Percentiles rank a stretch among this genome's conserved stretches.
Evolutionary conservation across 805 yeast genomes (phyloP).

Genomic region (Hanseniaspora lachancei): DNA sequence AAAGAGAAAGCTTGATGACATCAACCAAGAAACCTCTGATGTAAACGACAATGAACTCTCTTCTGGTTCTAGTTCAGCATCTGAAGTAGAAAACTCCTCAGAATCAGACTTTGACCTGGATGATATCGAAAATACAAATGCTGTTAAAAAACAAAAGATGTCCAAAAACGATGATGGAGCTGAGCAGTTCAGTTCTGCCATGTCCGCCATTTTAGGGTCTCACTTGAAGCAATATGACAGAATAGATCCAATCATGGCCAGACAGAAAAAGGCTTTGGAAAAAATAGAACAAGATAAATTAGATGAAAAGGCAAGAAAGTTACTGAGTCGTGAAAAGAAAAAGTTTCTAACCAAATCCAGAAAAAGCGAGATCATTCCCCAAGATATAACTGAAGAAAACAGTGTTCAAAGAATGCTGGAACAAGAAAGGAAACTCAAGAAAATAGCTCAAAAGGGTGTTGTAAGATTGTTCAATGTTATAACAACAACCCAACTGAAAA

Average conservation of each 20-base stretch:
- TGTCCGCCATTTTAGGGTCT: constrained; percentile 71
- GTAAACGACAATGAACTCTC: constrained; percentile 13
- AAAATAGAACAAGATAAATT: constrained; percentile 68
- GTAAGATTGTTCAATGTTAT: constrained; percentile 75
- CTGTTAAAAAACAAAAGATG: constrained; percentile 38
- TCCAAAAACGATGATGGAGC: constrained; percentile 55
- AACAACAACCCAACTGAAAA: constrained; percentile 57
- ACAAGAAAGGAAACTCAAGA: constrained; percentile 54
- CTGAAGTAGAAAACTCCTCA: constrained; percentile 17
- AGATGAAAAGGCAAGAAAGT: constrained; percentile 69
- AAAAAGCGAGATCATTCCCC: constrained; percentile 53
- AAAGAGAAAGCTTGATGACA: constrained; percentile 14
- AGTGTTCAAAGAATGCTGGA: constrained; percentile 43
- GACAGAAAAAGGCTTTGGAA: constrained; percentile 58
- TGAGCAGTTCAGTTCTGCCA: constrained; percentile 65
- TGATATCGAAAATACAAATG: constrained; percentile 19
- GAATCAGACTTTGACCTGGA: constrained; percentile 19
- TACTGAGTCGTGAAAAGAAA: constrained; percentile 58
- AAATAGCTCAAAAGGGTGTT: constrained; percentile 80
- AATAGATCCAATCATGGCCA: constrained; percentile 77
- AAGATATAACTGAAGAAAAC: constrained; percentile 23
- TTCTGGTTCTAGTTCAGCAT: background rate
- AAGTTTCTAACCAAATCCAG: constrained; percentile 53
- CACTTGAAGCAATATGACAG: constrained; percentile 80
- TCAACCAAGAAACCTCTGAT: constrained; percentile 16